Evolutionary conservation across 106 monocot species (phyloP).

Genomic region (Dioscorea zingiberensis): DNA sequence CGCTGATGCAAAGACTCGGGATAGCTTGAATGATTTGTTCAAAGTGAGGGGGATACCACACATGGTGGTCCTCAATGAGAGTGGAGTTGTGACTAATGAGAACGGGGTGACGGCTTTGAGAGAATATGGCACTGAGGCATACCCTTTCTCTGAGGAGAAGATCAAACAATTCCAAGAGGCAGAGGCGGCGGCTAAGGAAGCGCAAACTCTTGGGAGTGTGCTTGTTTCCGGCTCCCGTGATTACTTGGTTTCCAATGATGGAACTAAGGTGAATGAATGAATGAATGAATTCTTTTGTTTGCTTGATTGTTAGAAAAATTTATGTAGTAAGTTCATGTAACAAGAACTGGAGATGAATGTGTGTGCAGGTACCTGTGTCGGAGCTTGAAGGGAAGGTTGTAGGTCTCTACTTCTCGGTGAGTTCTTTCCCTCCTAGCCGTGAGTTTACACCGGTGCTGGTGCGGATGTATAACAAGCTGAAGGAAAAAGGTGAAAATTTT

Average conservation of each 20-base stretch:
- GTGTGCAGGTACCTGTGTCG: constrained; percentile 52
- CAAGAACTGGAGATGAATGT: background rate
- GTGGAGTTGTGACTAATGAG: constrained; percentile 29
- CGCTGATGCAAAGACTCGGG: constrained; percentile 35
- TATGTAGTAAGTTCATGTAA: too few species aligned
- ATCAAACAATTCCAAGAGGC: constrained; percentile 36
- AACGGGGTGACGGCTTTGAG: constrained; percentile 29
- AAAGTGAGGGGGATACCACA: constrained; percentile 48
- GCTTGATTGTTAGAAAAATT: too few species aligned
- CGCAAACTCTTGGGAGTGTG: constrained; percentile 54
- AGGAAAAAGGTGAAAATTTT: constrained; percentile 53
- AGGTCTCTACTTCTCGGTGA: constrained; percentile 43
- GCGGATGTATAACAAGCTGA: constrained; percentile 45
- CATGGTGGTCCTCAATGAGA: constrained; percentile 48
- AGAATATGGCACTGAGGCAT: constrained; percentile 40
- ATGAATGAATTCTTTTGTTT: background rate
- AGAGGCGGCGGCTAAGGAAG: constrained; percentile 39
- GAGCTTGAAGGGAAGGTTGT: constrained; percentile 72
- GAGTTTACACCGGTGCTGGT: constrained; percentile 40
- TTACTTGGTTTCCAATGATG: constrained; percentile 42
- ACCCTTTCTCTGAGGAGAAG: constrained; percentile 51
- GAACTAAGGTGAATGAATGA: constrained; percentile 35
- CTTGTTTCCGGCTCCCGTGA: constrained; percentile 37
- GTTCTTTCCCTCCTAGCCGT: constrained; percentile 13
- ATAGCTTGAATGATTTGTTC: constrained; percentile 29